These are phyloP conservation scores for Diaporthe citri DNA, from an alignment of 2,329 filamentous ascomycete genomes.

Conservation along the genomic window DNA sequence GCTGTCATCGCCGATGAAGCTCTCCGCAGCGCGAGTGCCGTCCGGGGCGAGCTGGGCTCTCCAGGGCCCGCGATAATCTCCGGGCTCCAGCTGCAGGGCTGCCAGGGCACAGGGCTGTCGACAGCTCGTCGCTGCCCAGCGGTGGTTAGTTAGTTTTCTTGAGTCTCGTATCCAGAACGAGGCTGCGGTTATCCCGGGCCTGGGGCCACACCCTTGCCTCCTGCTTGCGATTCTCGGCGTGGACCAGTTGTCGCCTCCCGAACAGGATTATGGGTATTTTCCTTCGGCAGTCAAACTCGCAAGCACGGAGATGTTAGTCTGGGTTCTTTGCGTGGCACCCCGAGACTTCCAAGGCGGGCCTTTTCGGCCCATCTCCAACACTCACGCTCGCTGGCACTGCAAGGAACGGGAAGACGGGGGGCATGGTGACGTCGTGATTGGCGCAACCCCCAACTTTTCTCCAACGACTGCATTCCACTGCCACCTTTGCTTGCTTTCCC, in stretches of 20 bases:
- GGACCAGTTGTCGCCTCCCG: background rate
- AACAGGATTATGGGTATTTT: background rate
- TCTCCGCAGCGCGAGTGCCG: constrained; percentile 15
- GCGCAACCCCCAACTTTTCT: constrained; percentile 5
- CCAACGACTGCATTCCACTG: constrained; percentile 24
- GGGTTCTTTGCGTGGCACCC: too few relatives aligned
- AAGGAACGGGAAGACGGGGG: background rate
- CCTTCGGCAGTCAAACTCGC: background rate
- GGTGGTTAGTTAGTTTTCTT: background rate
- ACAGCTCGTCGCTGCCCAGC: background rate
- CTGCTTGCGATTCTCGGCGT: background rate
- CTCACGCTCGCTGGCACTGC: background rate
- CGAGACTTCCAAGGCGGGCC: background rate
- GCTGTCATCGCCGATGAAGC: constrained; percentile 20
- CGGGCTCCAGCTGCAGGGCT: constrained; percentile 15
- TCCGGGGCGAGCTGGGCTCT: constrained; percentile 8
- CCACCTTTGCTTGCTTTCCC: background rate
- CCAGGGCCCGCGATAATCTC: constrained; percentile 16
- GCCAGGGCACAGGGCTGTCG: background rate
- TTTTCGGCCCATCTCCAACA: background rate
- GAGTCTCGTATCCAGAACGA: constrained; percentile 25
- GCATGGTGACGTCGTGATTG: constrained; percentile 21
- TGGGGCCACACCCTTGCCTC: background rate
- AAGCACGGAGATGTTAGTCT: background rate
- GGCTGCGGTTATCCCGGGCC: constrained; percentile 23